Base-by-base conservation (phyloP, 441 rosid genomes). In the Adansonia madagascariensis region DNA sequence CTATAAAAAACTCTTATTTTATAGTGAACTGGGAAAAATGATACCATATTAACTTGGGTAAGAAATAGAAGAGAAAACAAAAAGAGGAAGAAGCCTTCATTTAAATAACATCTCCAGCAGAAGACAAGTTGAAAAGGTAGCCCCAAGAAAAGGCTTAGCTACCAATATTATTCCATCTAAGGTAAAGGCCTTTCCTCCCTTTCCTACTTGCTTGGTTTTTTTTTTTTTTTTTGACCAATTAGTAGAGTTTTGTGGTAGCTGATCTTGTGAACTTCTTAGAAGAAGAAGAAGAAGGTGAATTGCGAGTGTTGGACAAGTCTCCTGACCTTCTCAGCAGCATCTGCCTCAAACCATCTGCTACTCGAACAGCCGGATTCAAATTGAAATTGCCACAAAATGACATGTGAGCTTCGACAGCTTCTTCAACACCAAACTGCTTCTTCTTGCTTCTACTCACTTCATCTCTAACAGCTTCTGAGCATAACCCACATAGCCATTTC, bases 261-360 rank as follows among this genome's bases (percentile, higher is more conserved):
- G 96, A 87, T 88, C 94, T 89, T 8, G 55, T 20, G 39, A 67
- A 44, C 72, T 67, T 67, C 88, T 91, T 91, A 15, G 93, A 82
- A 53, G 85, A 63, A 63, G 68, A 82, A 57, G 84, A 63, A 39
- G 47, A 41, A 6, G 62, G 53, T 1, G 95, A 80, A 47, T 43
- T 47, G 24, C 12, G 59, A 0, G 50, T 66, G 49, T 92, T 84
- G 46, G 91, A 79, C 67, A 89, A 82, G 4, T 87, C 91, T 18
- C 94, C 89, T 5, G 98, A 89, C 53, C 98, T 86, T 84, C 99
- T 76, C 60, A 96, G 88, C 57, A 96, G 88, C 97, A 96, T 91
- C 95, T 91, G 98, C 78, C 94, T 87, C 99, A 96, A 89, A 7
- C 98, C 98, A 52, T 96, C 92, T 20, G 99, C 98, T 1, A 96